Percentiles rank a stretch among this genome's conserved stretches.
These are phyloP conservation scores for Adiantum capillusveneris DNA, from an alignment of 75 land plant genomes.

Conservation along the genomic window DNA sequence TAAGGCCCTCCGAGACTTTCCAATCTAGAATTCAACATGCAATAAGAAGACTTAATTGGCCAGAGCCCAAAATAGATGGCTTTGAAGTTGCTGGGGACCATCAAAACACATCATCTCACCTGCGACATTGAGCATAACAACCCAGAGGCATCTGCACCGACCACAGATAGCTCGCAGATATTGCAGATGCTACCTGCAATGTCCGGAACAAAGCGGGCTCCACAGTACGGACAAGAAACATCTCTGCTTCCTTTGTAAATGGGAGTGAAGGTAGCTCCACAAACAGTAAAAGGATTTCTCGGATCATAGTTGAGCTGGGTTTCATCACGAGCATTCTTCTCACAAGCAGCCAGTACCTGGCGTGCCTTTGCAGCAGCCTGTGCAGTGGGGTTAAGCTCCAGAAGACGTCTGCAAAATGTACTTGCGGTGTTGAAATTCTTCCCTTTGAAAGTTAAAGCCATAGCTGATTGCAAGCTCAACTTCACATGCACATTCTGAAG, in stretches of 20 bases:
- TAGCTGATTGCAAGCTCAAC: constrained; percentile 53
- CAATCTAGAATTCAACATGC: no score
- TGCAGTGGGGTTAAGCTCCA: constrained; percentile 39
- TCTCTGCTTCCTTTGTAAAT: constrained; percentile 50
- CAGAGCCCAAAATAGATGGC: no score
- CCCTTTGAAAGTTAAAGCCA: constrained; percentile 41
- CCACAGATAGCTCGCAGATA: constrained; percentile 50
- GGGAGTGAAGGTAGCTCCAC: constrained; percentile 53
- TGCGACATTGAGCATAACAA: constrained; percentile 51
- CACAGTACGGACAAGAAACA: constrained; percentile 50
- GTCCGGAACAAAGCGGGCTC: constrained; percentile 37
- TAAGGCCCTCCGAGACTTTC: no score
- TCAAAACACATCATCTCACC: constrained; percentile 35
- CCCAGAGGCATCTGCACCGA: constrained; percentile 60
- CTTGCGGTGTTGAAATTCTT: constrained; percentile 47
- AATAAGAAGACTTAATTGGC: no score
- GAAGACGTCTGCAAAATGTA: constrained; percentile 33
- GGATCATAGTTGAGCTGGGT: constrained; percentile 50
- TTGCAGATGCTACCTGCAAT: constrained; percentile 33
- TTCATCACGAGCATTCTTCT: constrained; percentile 44
- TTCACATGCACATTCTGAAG: constrained; percentile 47
- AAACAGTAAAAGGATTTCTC: constrained; percentile 61
- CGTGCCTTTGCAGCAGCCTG: constrained; percentile 44
- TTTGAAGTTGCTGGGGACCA: no score
- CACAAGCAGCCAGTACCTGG: constrained; percentile 49